Evolutionary conservation across 441 rosid species (phyloP), one percentile per base, ranked within the genome.

Genomic region (Aquilaria agallochum): DNA sequence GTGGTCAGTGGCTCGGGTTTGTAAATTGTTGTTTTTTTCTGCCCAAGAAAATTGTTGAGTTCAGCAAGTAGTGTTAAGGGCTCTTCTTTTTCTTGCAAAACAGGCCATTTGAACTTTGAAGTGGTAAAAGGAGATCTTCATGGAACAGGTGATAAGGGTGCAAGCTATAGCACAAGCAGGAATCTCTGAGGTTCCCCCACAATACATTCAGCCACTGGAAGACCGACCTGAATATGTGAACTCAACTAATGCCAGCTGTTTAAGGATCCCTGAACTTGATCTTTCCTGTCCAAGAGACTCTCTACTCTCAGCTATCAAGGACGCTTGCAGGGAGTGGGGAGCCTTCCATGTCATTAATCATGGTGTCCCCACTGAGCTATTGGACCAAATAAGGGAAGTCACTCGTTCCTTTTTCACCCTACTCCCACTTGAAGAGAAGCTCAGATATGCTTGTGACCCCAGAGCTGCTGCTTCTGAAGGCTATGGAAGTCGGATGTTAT

Each of bases 281-380:
- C 83, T 89, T 31, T 76, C 71, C 4, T 53, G 15, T 63, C 52
- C 60, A 14, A 15, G 57, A 15, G 57, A 68, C 36, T 53, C 73
- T 0, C 68, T 75, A 36, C 67, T 58, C 10, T 76, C 79, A 47
- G 70, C 79, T 30, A 76, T 93, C 52, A 76, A 76, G 10, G 49
- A 58, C 4, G 91, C 91, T 32, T 93, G 96, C 74, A 73, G 74
- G 40, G 78, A 81, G 49, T 90, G 97, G 98, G 98, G 97, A 30
- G 93, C 83, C 59, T 93, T 93, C 86, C 91, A 90, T 42, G 91
- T 90, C 45, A 68, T 68, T 75, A 80, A 90, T 79, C 97, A 88
- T 63, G 87, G 92, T n/a, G 84, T 88, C 53, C 80, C 92, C 5
- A 12, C 73, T 40, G 55, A 79, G 13, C 74, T 86, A 50, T 74